Percentiles rank a stretch among this genome's conserved stretches.
phyloP scores from a whole-genome alignment of 257 asterid genomes.

The Phtheirospermum japonicum region DNA sequence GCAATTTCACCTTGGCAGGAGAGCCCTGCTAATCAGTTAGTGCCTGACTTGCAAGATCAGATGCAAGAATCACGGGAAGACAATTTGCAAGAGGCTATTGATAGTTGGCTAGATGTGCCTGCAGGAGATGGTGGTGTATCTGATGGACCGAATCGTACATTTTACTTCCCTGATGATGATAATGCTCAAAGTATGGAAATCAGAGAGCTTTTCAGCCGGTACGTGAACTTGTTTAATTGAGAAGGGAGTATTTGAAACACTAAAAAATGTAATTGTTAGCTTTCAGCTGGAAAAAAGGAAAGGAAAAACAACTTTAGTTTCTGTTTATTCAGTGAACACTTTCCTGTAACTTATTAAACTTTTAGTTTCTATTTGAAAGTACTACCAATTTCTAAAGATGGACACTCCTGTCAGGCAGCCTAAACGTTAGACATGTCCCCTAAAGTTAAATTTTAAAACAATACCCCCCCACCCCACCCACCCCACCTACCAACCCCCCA shows the following conservation, averaged over 20 bases:
- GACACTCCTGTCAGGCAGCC: too few species aligned
- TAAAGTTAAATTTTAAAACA: too few species aligned
- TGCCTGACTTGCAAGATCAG: slow-evolving; percentile 22
- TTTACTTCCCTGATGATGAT: slow-evolving; percentile 62
- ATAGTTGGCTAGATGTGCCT: slow-evolving; percentile 68
- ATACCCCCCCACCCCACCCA: too few species aligned
- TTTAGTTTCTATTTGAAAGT: too few species aligned
- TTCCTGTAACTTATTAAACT: too few species aligned
- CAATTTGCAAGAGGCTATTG: slow-evolving; percentile 58
- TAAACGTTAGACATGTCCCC: too few species aligned
- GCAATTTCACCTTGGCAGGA: background rate
- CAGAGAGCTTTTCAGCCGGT: slow-evolving; percentile 90
- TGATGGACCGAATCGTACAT: slow-evolving; percentile 38
- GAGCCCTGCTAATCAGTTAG: background rate
- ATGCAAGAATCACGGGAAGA: slow-evolving; percentile 52
- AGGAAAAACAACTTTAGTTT: too few species aligned
- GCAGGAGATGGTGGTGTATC: slow-evolving; percentile 53
- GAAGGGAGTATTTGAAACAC: background rate
- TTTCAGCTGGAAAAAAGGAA: background rate
- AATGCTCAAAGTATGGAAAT: slow-evolving; percentile 64
- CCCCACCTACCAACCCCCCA: too few species aligned
- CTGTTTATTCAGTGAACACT: background rate
- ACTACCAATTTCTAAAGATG: too few species aligned
- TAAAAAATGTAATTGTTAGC: background rate
- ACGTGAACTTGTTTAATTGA: slow-evolving; percentile 11